A percentile compares a stretch with the other conserved stretches of the same genome.
Conservation (phyloP, 2,329 filamentous ascomycete genomes). For the Cryphonectria radicalis region DNA sequence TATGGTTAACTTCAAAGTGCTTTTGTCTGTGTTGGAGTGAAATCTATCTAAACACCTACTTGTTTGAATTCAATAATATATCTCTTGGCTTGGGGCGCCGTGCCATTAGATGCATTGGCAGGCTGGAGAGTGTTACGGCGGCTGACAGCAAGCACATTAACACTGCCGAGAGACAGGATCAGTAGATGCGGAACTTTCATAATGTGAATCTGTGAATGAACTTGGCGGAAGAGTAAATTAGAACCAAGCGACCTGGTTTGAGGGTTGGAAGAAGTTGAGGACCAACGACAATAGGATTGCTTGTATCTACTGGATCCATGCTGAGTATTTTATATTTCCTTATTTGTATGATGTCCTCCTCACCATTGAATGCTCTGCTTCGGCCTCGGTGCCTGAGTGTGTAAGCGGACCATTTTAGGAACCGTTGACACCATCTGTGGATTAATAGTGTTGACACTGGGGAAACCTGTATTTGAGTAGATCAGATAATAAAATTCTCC, state of each 20-base stretch:
- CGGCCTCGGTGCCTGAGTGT: background rate
- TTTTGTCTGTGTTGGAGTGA: background rate
- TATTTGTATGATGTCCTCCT: background rate
- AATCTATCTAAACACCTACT: background rate
- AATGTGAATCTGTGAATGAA: background rate
- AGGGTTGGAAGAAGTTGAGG: too few species aligned
- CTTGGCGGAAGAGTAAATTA: background rate
- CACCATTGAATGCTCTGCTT: background rate
- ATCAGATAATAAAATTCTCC: background rate
- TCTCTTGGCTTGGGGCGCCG: slow-evolving; percentile 11
- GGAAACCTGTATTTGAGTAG: background rate
- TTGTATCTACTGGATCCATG: background rate
- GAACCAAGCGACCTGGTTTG: background rate
- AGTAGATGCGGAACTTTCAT: slow-evolving; percentile 1
- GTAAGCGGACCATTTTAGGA: background rate
- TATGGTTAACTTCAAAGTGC: background rate
- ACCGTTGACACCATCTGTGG: slow-evolving; percentile 2
- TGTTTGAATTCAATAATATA: slow-evolving; percentile 20
- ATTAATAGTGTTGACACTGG: background rate
- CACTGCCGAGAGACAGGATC: slow-evolving; percentile 13
- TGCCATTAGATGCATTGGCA: slow-evolving; percentile 13
- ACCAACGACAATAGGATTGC: background rate
- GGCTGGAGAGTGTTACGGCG: slow-evolving; percentile 9
- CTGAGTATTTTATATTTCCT: background rate
- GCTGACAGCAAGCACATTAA: background rate